Base-by-base conservation (phyloP, 805 yeast genomes). In the Ogataea trehalophila region DNA sequence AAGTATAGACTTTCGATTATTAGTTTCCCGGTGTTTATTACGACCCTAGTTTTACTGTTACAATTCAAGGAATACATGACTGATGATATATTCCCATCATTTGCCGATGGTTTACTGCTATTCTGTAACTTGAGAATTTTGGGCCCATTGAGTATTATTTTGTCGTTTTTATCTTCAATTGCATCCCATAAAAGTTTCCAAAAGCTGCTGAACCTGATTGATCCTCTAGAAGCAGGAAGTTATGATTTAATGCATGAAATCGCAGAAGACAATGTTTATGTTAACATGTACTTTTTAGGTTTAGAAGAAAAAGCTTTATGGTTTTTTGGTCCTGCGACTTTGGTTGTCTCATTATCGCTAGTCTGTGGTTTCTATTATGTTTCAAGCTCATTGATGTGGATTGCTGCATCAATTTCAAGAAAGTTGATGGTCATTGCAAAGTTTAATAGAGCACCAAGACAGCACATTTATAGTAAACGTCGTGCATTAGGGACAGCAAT, bases 1-100 rank as follows among this genome's bases (percentile, higher is more conserved):
- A 73, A 95, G 47, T 92, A 86, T 64, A 74, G 99, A 58, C 73
- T 92, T 14, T 80, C 87, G 1, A 69, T 85, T 37, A 83, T 87
- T 4, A 75, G 90, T 1, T 74, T 86, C 45, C 90, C 95, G 3
- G 70, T 84, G 1, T 78, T 80, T 37, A 69, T 86, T 16, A 73
- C 83, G 1, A 65, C 80, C 0, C 47, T 79, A 16, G 75, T 77
- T 0, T 53, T 85, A 40, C 56, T 77, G 2, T 56, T 79, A 18
- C 97, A 91, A 61, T 69, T 85, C 44, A 56, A 57, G 34, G 55
- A 58, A 17, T 83, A 73, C 57, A 60, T 69, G 44, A 51, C 65
- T 33, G 64, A 66, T 20, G 69, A 64, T 2, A 57, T 54, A 0
- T 79, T 73, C 54, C 70, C 77, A 2, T 59, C 74, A 1, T 74